Evolutionary conservation across 176 grass and related monocot genomes (phyloP), one percentile per base, ranked within the genome.

Genomic region (Raddia distichophylla): DNA sequence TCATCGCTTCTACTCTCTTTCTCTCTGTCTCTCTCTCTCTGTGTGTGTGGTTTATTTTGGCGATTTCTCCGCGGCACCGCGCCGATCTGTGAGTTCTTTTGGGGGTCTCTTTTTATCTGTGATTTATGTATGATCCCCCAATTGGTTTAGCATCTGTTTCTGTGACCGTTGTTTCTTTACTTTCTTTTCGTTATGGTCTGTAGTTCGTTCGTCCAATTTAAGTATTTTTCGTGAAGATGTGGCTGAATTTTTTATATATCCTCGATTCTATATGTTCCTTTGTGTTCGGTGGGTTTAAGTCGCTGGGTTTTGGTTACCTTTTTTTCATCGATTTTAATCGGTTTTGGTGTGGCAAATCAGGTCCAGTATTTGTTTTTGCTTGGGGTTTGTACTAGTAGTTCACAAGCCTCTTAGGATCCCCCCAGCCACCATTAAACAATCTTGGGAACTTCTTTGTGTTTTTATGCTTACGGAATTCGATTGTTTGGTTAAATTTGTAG

Each of bases 41-140:
- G n/a, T n/a, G n/a, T n/a, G n/a, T n/a, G n/a, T n/a, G n/a, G n/a
- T n/a, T n/a, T n/a, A n/a, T n/a, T n/a, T 27, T 62, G 77, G 7
- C 11, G 35, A 56, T 80, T 76, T 16, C 54, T 76, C 12, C 10
- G 73, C 12, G 43, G 42, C 48, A 70, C 54, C n/a, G 56, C 63
- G 12, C 32, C 64, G 49, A 8, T 81, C 64, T 27, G 33, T 46
- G 47, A 47, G 58, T 85, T 63, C 55, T 16, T 54, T 6, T 13
- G 14, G 13, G 74, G 47, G 2, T 6, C 22, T 71, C 8, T 9
- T 55, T 51, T 6, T 2, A 14, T 52, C 7, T 27, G 47, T 32
- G 1, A 2, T 72, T 53, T 34, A 0, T 15, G 0, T 53, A 17
- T 8, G 60, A 6, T 45, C 0, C 8, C 69, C 62, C 5, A 46